phyloP scores from a whole-genome alignment of 352 stramenopile species.

The Phytophthora uliginosa region DNA sequence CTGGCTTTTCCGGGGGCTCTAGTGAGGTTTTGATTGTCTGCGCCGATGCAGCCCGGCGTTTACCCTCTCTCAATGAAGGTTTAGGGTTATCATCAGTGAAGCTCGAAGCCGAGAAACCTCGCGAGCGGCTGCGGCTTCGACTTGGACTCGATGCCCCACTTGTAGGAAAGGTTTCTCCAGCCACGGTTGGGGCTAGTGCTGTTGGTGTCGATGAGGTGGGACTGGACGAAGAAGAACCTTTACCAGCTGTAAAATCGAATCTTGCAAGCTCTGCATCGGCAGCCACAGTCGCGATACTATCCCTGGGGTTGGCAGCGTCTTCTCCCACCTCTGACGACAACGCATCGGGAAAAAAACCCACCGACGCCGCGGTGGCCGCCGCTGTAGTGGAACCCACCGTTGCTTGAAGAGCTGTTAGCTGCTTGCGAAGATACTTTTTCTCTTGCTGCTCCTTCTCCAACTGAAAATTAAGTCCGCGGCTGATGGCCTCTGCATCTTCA shows the following conservation, averaged over 20 bases:
- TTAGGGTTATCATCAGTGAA: conserved; percentile 36
- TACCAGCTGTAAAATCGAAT: conserved; percentile 65
- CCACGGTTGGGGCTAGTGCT: neutral
- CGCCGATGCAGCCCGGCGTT: conserved; percentile 45
- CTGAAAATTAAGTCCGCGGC: conserved; percentile 74
- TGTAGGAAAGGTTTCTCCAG: conserved; percentile 16
- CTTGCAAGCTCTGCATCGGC: conserved; percentile 65
- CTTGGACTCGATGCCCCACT: conserved; percentile 30
- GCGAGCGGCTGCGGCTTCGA: conserved; percentile 33
- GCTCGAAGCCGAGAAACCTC: conserved; percentile 47
- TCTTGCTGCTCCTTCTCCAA: conserved; percentile 81
- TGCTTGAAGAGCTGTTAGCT: conserved; percentile 56
- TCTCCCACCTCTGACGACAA: conserved; percentile 13
- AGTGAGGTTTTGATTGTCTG: conserved; percentile 41
- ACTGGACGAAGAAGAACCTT: conserved; percentile 19
- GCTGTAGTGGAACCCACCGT: conserved; percentile 32
- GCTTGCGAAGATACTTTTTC: conserved; percentile 81
- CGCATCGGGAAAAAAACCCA: conserved; percentile 39
- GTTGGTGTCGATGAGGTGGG: conserved; percentile 15
- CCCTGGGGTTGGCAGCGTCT: conserved; percentile 41
- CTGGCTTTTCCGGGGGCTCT: conserved; percentile 34
- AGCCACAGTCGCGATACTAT: conserved; percentile 46
- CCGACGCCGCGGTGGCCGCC: conserved; percentile 33
- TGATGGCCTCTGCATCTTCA: conserved; percentile 77
- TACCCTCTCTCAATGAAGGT: conserved; percentile 36